Conservation (phyloP, 2,329 filamentous ascomycete species). For the Sporothrix inflata region DNA sequence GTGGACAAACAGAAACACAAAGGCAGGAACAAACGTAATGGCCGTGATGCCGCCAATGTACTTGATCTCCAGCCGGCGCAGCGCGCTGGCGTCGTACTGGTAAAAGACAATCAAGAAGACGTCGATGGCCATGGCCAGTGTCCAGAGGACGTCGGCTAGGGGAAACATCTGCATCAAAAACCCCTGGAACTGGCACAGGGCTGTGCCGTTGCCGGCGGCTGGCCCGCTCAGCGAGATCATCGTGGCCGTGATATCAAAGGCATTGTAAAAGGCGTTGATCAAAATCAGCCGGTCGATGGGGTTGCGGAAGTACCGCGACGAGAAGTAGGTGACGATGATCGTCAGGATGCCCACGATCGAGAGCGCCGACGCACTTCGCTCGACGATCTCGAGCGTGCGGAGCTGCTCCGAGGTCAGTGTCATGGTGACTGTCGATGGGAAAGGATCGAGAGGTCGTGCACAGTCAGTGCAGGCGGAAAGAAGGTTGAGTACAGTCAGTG, state of each 20-base stretch:
- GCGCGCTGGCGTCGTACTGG: conserved; percentile 40
- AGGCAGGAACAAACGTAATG: conserved; percentile 42
- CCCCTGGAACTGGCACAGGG: conserved; percentile 44
- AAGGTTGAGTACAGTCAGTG: background rate
- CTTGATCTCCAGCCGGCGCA: conserved; percentile 41
- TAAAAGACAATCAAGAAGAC: conserved; percentile 44
- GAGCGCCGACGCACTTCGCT: conserved; percentile 40
- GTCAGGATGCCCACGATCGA: conserved; percentile 43
- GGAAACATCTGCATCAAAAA: conserved; percentile 47
- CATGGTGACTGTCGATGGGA: conserved; percentile 16
- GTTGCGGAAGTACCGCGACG: conserved; percentile 43
- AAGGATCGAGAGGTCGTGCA: background rate
- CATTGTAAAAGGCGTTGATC: conserved; percentile 45
- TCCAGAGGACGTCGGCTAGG: conserved; percentile 45
- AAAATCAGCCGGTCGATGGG: conserved; percentile 46
- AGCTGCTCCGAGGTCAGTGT: conserved; percentile 38
- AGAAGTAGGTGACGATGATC: conserved; percentile 41
- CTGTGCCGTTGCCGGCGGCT: conserved; percentile 40
- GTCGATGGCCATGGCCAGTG: conserved; percentile 44
- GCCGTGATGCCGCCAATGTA: conserved; percentile 40
- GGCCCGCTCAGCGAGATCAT: conserved; percentile 46
- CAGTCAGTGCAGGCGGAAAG: background rate
- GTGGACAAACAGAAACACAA: conserved; percentile 42
- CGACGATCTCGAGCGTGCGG: conserved; percentile 38
- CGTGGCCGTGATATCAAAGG: conserved; percentile 44